Evolutionary conservation across 2,329 filamentous ascomycete genomes (phyloP).

Genomic region (Lachnellula hyalina): DNA sequence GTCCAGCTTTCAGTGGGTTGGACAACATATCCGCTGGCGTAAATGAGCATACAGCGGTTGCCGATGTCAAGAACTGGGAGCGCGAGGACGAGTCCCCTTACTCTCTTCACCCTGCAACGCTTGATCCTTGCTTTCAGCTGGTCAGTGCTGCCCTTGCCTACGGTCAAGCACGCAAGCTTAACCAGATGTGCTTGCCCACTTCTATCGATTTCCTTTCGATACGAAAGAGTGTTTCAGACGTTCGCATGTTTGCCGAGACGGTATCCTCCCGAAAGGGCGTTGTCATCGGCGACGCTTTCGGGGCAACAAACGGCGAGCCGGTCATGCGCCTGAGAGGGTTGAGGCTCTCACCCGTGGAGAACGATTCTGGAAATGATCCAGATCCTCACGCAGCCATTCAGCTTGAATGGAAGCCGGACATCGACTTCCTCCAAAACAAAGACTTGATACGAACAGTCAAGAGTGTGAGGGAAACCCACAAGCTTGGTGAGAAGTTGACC

Average conservation of each 20-base stretch:
- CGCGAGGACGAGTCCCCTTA: constrained; percentile 6
- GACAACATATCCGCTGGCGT: constrained; percentile 8
- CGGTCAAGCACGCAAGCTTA: constrained; percentile 9
- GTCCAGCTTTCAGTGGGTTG: constrained; percentile 19
- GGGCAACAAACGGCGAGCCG: background rate
- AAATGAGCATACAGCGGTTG: background rate
- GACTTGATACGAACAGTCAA: constrained; percentile 8
- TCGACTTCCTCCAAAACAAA: constrained; percentile 11
- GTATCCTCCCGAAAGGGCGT: background rate
- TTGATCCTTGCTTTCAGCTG: constrained; percentile 13
- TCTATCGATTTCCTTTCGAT: constrained; percentile 12
- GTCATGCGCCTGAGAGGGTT: background rate
- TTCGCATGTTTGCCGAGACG: background rate
- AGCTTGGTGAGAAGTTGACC: constrained; percentile 12
- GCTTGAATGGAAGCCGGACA: constrained; percentile 16
- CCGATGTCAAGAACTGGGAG: background rate
- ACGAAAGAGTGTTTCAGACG: background rate
- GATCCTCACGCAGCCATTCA: constrained; percentile 12
- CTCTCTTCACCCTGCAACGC: constrained; percentile 12
- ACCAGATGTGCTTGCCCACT: constrained; percentile 13
- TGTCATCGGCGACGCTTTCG: constrained; percentile 1
- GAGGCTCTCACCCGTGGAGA: constrained; percentile 7
- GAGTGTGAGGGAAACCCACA: constrained; percentile 1
- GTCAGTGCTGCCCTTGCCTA: constrained; percentile 10
- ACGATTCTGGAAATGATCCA: background rate